Evolutionary conservation across 2,329 filamentous ascomycete species (phyloP).

Genomic region (Ophiostoma perfectum): DNA sequence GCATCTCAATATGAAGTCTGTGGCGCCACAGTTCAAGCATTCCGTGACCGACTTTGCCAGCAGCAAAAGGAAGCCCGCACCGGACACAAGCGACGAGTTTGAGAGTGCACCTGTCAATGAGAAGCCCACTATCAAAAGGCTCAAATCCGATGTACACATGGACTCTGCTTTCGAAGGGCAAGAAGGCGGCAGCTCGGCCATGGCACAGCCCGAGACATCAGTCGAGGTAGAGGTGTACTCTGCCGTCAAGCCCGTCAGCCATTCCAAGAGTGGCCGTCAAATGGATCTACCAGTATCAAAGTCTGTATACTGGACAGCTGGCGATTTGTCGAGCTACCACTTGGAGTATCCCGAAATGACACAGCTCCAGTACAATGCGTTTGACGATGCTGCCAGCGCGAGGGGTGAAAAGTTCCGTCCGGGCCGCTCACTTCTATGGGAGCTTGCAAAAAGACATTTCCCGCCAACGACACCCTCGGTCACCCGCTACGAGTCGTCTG

Average conservation of each 20-base stretch:
- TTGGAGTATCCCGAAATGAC: constrained; percentile 60
- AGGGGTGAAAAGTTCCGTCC: constrained; percentile 51
- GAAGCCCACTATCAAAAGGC: constrained; percentile 51
- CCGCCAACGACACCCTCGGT: constrained; percentile 36
- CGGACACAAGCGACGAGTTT: constrained; percentile 49
- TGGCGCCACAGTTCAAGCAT: constrained; percentile 27
- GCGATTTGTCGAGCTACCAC: constrained; percentile 53
- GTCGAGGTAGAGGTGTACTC: constrained; percentile 42
- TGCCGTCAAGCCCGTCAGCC: constrained; percentile 45
- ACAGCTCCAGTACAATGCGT: constrained; percentile 52
- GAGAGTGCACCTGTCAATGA: constrained; percentile 31
- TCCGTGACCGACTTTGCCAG: constrained; percentile 37
- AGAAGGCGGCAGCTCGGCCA: neutral
- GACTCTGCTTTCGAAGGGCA: constrained; percentile 29
- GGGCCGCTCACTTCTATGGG: constrained; percentile 49
- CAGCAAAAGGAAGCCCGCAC: constrained; percentile 52
- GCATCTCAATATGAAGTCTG: constrained; percentile 42
- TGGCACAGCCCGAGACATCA: neutral
- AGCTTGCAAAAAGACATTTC: constrained; percentile 54
- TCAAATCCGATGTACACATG: constrained; percentile 47
- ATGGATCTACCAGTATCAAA: constrained; percentile 55
- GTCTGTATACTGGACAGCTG: constrained; percentile 51
- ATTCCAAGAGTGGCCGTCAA: constrained; percentile 48
- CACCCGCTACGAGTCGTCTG: constrained; percentile 16
- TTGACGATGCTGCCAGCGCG: constrained; percentile 46